These are phyloP conservation scores for Blumeriella jaapii DNA, from an alignment of 2,329 filamentous ascomycete species.

Conservation along the genomic window DNA sequence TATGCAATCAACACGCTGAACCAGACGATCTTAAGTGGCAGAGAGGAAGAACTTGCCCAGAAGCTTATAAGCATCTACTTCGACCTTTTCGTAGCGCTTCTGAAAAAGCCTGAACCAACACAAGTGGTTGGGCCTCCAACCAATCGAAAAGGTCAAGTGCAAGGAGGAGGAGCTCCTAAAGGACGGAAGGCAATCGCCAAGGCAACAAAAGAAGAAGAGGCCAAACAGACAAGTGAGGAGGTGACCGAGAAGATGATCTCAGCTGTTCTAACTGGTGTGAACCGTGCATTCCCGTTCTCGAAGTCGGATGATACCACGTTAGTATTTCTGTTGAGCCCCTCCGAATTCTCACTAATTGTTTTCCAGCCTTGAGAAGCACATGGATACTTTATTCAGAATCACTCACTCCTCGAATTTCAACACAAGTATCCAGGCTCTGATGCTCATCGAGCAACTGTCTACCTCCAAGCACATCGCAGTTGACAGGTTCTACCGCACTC, in stretches of 20 bases:
- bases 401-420: slow-evolving; percentile 99
- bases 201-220: slow-evolving; percentile 28
- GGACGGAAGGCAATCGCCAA: slow-evolving; percentile 40
- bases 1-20: slow-evolving; percentile 95
- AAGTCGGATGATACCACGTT: slow-evolving; percentile 66
- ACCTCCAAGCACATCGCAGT: slow-evolving; percentile 67
- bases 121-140: slow-evolving; percentile 30
- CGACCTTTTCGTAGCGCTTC: slow-evolving; percentile 67
- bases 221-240: slow-evolving; percentile 28
- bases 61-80: slow-evolving; percentile 87
- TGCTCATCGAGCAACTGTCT: slow-evolving; percentile 88
- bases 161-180: slow-evolving; percentile 41
- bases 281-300: slow-evolving; percentile 89
- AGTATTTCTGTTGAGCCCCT: slow-evolving; percentile 20
- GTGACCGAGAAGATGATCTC: slow-evolving; percentile 85
- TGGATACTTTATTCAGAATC: slow-evolving; percentile 89
- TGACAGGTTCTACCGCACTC: slow-evolving; percentile 86
- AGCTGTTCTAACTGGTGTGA: slow-evolving; percentile 84
- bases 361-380: slow-evolving; percentile 67
- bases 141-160: slow-evolving; percentile 38
- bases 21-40: slow-evolving; percentile 82
- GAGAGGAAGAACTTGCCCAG: slow-evolving; percentile 70
- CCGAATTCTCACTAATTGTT: slow-evolving; percentile 16
- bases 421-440: slow-evolving; percentile 88
- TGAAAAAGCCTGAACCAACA: slow-evolving; percentile 46